Conservation (phyloP, 2,329 filamentous ascomycete genomes). For the Thermoascus crustaceus region DNA sequence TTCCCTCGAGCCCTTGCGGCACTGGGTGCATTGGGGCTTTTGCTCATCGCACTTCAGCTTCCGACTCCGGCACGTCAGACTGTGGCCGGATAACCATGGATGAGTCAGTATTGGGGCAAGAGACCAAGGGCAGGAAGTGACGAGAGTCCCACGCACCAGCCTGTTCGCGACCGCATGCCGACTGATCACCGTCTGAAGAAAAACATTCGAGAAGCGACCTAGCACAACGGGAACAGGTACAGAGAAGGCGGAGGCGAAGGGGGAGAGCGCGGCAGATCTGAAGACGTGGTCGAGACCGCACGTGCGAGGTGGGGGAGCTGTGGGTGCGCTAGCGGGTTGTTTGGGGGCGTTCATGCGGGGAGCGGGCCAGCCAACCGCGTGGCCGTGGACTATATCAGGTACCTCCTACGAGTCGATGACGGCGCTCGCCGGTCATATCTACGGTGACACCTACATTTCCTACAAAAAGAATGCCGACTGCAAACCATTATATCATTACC, state of each 20-base stretch:
- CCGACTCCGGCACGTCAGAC: constrained; percentile 50
- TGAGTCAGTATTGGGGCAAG: constrained; percentile 1
- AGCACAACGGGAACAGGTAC: no score
- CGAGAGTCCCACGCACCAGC: constrained; percentile 26
- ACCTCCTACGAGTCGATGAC: no score
- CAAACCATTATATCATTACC: constrained; percentile 1
- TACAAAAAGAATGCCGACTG: no score
- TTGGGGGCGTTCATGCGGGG: background rate
- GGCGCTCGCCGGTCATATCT: no score
- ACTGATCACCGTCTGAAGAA: constrained; percentile 3
- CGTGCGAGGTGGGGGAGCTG: background rate
- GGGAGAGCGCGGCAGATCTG: constrained; percentile 1
- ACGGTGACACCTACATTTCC: no score
- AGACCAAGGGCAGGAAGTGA: background rate
- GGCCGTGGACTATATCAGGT: no score
- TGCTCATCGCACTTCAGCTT: constrained; percentile 60
- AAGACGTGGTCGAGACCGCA: constrained; percentile 1
- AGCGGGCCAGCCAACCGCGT: no score
- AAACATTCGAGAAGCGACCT: constrained; percentile 4
- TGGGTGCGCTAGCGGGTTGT: background rate
- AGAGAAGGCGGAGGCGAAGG: background rate
- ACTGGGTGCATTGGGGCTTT: constrained; percentile 54
- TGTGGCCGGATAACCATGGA: constrained; percentile 12
- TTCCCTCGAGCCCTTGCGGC: constrained; percentile 51
- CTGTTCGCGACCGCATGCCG: constrained; percentile 38